Evolutionary conservation across 176 grass and related monocot genomes (phyloP).

Genomic region (Phoenix roebelenii): DNA sequence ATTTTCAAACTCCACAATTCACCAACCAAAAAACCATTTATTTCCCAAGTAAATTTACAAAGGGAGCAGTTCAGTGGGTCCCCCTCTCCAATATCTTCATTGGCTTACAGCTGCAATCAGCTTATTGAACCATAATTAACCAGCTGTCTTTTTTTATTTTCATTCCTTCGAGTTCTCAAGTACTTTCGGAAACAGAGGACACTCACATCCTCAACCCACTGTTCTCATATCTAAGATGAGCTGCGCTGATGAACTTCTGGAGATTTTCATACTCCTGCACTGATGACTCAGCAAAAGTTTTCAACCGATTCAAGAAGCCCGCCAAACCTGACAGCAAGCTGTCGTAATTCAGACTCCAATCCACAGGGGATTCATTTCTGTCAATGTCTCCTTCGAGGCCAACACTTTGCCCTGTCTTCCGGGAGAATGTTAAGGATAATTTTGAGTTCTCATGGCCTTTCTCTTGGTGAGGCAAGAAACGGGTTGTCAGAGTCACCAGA

Average conservation of each 20-base stretch:
- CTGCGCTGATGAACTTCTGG: conserved; percentile 23
- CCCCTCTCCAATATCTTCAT: not conserved
- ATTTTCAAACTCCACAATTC: not conserved
- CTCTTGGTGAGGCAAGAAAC: conserved; percentile 53
- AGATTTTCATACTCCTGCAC: conserved; percentile 37
- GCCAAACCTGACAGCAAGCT: conserved; percentile 54
- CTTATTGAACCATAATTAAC: too few species aligned
- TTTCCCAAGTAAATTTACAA: conserved; percentile 3
- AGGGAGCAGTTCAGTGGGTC: not conserved
- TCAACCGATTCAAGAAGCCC: conserved; percentile 46
- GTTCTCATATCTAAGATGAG: conserved; percentile 29
- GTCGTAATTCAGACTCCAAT: conserved; percentile 34
- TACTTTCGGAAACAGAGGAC: not conserved
- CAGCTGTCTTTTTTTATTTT: not conserved
- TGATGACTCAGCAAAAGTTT: conserved; percentile 40
- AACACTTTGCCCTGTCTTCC: conserved; percentile 26
- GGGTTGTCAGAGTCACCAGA: conserved; percentile 34
- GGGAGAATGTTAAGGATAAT: conserved; percentile 32
- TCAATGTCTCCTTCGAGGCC: conserved; percentile 8
- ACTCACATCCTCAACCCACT: conserved; percentile 3
- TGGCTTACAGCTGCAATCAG: not conserved
- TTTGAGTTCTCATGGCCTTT: conserved; percentile 45
- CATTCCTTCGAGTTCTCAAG: not conserved
- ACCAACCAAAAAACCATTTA: conserved; percentile 1
- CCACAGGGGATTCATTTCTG: conserved; percentile 25